A percentile compares a stretch with the other conserved stretches of the same genome.
Conservation (phyloP, 495 filamentous ascomycete genomes). For the Bombardia bombarda region DNA sequence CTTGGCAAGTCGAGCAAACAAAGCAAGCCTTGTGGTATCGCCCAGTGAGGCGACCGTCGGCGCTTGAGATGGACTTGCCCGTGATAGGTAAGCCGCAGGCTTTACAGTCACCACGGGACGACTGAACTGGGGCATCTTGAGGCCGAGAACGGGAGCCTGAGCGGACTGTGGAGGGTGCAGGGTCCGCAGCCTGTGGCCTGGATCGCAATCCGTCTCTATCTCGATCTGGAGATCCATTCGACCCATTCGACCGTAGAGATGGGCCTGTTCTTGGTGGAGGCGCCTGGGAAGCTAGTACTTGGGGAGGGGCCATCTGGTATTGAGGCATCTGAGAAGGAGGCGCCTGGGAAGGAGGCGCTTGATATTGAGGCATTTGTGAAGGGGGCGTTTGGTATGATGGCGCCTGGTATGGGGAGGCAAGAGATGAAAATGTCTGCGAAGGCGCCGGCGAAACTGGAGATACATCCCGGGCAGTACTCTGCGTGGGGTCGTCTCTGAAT, state of each 20-base stretch:
- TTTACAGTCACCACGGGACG: constrained; percentile 67
- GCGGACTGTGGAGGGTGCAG: neutral
- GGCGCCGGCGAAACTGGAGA: too few species aligned
- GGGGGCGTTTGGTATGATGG: too few species aligned
- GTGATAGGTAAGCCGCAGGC: constrained; percentile 71
- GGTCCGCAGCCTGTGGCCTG: constrained; percentile 2
- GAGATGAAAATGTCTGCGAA: too few species aligned
- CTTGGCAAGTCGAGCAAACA: constrained; percentile 75
- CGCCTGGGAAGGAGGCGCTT: too few species aligned
- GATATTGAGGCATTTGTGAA: too few species aligned
- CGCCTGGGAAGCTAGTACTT: too few species aligned
- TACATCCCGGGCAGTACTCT: too few species aligned
- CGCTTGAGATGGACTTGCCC: constrained; percentile 89
- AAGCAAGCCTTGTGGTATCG: constrained; percentile 93
- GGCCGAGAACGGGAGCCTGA: constrained; percentile 11
- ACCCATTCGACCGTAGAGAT: too few species aligned
- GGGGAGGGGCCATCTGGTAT: too few species aligned
- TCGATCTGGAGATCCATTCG: constrained; percentile 12
- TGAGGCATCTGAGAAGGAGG: too few species aligned
- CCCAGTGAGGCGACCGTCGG: constrained; percentile 87
- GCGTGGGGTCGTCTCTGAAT: constrained; percentile 11
- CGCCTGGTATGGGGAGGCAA: too few species aligned
- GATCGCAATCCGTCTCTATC: constrained; percentile 3
- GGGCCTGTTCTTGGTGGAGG: too few species aligned
- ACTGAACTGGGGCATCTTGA: constrained; percentile 4